A percentile compares a stretch with the other conserved stretches of the same genome.
phyloP scores from a whole-genome alignment of 108 stramenopile genomes.

The Discostella pseudostelligera region DNA sequence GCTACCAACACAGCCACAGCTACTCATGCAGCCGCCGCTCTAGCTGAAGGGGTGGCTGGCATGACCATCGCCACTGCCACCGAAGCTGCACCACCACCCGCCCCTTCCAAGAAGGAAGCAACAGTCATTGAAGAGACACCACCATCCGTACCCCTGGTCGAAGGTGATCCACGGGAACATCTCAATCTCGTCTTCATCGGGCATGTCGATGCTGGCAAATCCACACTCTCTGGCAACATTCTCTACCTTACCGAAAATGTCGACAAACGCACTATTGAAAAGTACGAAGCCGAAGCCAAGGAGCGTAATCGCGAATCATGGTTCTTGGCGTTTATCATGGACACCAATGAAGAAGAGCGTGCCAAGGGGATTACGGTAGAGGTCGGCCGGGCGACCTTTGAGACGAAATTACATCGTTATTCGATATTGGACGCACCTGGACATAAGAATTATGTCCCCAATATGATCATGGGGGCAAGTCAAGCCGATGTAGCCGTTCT shows the following conservation, averaged over 20 bases:
- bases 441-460: slow-evolving; percentile 99
- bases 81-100: neutral
- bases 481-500: slow-evolving; percentile 98
- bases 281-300: slow-evolving; percentile 98
- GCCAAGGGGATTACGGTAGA: slow-evolving; percentile 99
- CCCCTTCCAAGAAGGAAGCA: slow-evolving; percentile 4
- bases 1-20: neutral
- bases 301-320: slow-evolving; percentile 99
- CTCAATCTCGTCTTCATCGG: slow-evolving; percentile 98
- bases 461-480: slow-evolving; percentile 99
- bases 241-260: slow-evolving; percentile 97
- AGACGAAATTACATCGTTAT: slow-evolving; percentile 92
- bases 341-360: slow-evolving; percentile 99
- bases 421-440: slow-evolving; percentile 99
- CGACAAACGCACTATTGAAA: slow-evolving; percentile 98
- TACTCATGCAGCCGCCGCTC: neutral
- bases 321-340: slow-evolving; percentile 99
- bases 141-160: slow-evolving; percentile 40
- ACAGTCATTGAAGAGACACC: slow-evolving; percentile 36
- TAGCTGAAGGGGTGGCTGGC: slow-evolving; percentile 40
- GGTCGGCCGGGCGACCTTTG: slow-evolving; percentile 97
- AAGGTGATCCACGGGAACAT: slow-evolving; percentile 98
- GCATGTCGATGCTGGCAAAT: slow-evolving; percentile 99
- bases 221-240: slow-evolving; percentile 96
- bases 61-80: slow-evolving; percentile 30